Percentiles rank a stretch among this genome's conserved stretches.
Evolutionary conservation across 2,329 filamentous ascomycete genomes (phyloP).

Genomic region (Metarhizium anisopliae): DNA sequence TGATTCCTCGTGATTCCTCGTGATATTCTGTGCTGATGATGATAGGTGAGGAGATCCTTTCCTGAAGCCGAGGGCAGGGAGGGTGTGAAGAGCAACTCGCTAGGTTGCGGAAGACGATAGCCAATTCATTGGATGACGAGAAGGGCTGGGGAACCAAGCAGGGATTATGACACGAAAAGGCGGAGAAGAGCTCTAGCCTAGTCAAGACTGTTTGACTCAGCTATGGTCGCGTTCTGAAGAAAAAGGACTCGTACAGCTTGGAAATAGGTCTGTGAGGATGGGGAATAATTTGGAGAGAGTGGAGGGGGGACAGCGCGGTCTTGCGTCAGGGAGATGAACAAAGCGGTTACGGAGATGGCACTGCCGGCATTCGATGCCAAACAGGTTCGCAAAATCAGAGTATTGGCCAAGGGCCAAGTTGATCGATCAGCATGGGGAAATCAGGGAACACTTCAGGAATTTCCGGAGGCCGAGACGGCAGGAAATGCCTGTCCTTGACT

Average conservation of each 20-base stretch:
- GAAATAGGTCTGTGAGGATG: neutral
- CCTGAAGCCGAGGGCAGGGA: neutral
- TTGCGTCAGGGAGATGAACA: neutral
- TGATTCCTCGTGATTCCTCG: neutral
- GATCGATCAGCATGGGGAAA: no score
- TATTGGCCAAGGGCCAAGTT: neutral
- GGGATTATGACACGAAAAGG: neutral
- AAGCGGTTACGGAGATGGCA: neutral
- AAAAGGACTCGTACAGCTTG: neutral
- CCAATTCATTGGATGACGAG: neutral
- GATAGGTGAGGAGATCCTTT: neutral
- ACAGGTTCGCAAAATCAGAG: neutral
- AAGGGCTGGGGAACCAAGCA: neutral
- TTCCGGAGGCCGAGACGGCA: neutral
- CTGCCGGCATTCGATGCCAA: neutral
- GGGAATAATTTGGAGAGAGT: neutral
- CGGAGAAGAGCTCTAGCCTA: slow-evolving; percentile 1
- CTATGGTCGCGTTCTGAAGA: neutral
- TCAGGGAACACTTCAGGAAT: no score
- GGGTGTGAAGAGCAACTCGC: slow-evolving; percentile 1
- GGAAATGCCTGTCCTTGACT: neutral
- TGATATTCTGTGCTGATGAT: neutral
- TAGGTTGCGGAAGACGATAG: neutral
- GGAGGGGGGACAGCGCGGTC: neutral
- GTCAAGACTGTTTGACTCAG: neutral